A percentile compares a stretch with the other conserved stretches of the same genome.
Conservation (phyloP, 2,329 filamentous ascomycete genomes). For the Aspergillus glaucus region DNA sequence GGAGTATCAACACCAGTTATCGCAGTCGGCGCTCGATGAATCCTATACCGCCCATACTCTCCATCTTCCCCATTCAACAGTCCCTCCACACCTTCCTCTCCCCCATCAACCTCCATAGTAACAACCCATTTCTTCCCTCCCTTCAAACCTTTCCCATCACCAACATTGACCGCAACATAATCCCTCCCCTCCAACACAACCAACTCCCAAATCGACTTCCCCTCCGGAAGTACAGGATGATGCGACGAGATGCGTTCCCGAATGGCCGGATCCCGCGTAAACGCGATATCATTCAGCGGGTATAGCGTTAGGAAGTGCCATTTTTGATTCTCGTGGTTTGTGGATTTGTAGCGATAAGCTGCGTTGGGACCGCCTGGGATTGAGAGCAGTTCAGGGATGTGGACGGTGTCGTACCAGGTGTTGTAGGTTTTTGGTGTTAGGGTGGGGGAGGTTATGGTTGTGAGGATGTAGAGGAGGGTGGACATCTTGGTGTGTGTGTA, state of each 20-base stretch:
- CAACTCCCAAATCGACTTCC: not conserved
- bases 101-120: not conserved
- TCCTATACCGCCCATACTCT: not conserved
- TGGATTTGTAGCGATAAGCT: not conserved
- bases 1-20: not conserved
- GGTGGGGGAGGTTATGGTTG: not conserved
- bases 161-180: not conserved
- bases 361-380: not conserved
- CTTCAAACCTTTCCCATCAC: not conserved
- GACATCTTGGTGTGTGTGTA: not conserved
- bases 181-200: not conserved
- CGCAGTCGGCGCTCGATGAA: not conserved
- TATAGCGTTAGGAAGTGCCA: not conserved
- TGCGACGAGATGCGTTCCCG: not conserved
- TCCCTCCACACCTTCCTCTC: not conserved
- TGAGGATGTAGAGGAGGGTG: not conserved
- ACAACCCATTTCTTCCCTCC: not conserved
- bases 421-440: not conserved
- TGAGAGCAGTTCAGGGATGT: not conserved
- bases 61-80: not conserved
- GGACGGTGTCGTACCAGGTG: not conserved
- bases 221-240: not conserved
- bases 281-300: not conserved
- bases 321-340: not conserved
- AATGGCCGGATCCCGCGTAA: not conserved